Conservation (phyloP, 2,329 filamentous ascomycete species). For the Rosellinia necatrix region DNA sequence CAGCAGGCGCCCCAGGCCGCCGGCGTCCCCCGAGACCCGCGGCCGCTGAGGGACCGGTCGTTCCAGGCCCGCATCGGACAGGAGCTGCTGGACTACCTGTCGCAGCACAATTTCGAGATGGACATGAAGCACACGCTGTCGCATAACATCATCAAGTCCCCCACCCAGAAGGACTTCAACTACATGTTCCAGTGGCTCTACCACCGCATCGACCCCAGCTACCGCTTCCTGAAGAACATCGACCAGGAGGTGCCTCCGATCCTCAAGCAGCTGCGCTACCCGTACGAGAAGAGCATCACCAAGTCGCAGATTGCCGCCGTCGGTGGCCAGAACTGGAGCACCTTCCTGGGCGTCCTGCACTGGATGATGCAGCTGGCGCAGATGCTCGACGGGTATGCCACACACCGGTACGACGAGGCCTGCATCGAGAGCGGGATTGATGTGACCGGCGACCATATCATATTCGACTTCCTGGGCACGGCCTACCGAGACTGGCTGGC, state of each 20-base stretch:
- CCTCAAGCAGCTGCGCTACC: constrained; percentile 90
- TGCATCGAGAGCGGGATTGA: constrained; percentile 88
- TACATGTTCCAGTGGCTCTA: constrained; percentile 98
- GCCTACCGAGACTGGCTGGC: constrained; percentile 94
- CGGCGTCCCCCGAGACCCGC: constrained; percentile 82
- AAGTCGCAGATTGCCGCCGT: constrained; percentile 96
- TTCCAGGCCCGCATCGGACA: constrained; percentile 84
- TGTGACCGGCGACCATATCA: constrained; percentile 86
- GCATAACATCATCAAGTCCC: constrained; percentile 87
- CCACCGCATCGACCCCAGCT: constrained; percentile 90
- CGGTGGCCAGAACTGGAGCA: constrained; percentile 95
- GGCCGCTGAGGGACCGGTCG: constrained; percentile 79
- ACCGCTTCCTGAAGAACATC: constrained; percentile 91
- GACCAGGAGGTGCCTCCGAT: constrained; percentile 93
- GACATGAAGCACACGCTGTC: constrained; percentile 96
- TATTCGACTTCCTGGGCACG: constrained; percentile 87
- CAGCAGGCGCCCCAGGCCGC: constrained; percentile 81
- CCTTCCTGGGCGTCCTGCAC: constrained; percentile 89
- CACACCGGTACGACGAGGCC: constrained; percentile 84
- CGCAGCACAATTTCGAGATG: constrained; percentile 94
- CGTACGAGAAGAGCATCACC: constrained; percentile 92
- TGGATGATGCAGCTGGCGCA: constrained; percentile 99
- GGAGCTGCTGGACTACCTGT: constrained; percentile 88
- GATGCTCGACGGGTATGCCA: constrained; percentile 84
- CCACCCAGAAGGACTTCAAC: constrained; percentile 98